phyloP scores from a whole-genome alignment of 1,139 yeast genomes.

The Yamadazyma epiphylla region DNA sequence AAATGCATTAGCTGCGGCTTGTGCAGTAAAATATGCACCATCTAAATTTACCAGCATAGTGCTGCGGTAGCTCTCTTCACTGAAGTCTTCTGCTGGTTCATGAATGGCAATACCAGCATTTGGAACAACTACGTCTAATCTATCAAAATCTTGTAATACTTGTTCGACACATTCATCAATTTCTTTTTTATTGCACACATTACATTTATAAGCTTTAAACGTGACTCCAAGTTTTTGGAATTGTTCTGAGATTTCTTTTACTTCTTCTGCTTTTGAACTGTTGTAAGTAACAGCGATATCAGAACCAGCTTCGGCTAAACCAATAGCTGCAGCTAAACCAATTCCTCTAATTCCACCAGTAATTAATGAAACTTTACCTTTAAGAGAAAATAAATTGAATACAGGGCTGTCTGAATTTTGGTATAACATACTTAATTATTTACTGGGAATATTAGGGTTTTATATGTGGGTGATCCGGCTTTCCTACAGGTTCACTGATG shows the following conservation, averaged over 20 bases:
- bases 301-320: slow-evolving; percentile 30
- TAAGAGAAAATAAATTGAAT: slow-evolving; percentile 23
- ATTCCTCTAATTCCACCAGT: slow-evolving; percentile 37
- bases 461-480: too few species aligned
- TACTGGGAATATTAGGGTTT: too few species aligned
- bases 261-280: slow-evolving; percentile 31
- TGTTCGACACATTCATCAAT: slow-evolving; percentile 16
- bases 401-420: slow-evolving; percentile 10
- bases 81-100: slow-evolving; percentile 17
- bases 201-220: slow-evolving; percentile 18
- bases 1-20: slow-evolving; percentile 46
- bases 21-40: slow-evolving; percentile 42
- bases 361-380: slow-evolving; percentile 30
- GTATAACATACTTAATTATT: slow-evolving; percentile 11
- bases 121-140: slow-evolving; percentile 49
- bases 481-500: too few species aligned
- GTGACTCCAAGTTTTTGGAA: slow-evolving; percentile 14
- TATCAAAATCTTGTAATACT: slow-evolving; percentile 24
- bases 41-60: slow-evolving; percentile 49
- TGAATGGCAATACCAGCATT: slow-evolving; percentile 52
- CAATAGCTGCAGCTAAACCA: slow-evolving; percentile 32
- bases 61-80: slow-evolving; percentile 16
- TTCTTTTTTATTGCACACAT: slow-evolving; percentile 18
- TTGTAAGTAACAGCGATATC: slow-evolving; percentile 25
- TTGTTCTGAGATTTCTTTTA: slow-evolving; percentile 14